These are phyloP conservation scores for Yarrowia alimentaria DNA, from an alignment of 805 yeast genomes.

Conservation along the genomic window DNA sequence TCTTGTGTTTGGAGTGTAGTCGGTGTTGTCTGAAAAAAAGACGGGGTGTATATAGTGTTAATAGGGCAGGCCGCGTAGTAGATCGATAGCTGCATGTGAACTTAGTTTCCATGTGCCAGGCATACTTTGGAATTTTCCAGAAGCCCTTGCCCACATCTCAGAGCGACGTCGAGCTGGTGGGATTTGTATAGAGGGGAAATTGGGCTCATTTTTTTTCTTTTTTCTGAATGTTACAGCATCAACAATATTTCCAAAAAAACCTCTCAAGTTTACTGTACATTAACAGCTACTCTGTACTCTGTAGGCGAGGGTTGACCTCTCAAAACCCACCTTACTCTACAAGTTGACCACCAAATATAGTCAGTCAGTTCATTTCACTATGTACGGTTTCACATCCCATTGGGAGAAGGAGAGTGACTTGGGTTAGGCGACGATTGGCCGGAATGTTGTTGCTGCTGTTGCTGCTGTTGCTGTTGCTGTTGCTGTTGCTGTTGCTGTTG, in stretches of 20 bases:
- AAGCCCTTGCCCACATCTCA: slow-evolving; percentile 28
- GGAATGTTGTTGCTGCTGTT: slow-evolving; percentile 3
- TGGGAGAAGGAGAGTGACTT: slow-evolving; percentile 16
- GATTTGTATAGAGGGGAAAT: too few relatives aligned
- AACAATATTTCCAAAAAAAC: too few relatives aligned
- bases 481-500: background rate
- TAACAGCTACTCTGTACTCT: too few relatives aligned
- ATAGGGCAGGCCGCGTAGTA: background rate
- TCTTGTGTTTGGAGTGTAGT: background rate
- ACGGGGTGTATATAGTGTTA: background rate
- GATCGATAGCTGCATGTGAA: slow-evolving; percentile 23
- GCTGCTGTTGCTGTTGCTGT: background rate
- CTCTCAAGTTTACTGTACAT: too few relatives aligned
- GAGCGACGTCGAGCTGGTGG: too few relatives aligned
- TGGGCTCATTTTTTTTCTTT: too few relatives aligned
- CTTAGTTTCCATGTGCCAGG: too few relatives aligned
- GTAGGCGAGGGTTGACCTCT: too few relatives aligned
- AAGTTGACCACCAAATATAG: too few relatives aligned
- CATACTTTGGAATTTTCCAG: slow-evolving; percentile 23
- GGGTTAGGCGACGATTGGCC: slow-evolving; percentile 6
- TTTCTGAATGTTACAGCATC: too few relatives aligned
- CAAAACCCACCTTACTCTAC: too few relatives aligned
- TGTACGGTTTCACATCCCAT: slow-evolving; percentile 18
- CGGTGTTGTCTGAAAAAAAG: too few relatives aligned
- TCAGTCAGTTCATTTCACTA: slow-evolving; percentile 1